Percentiles rank a stretch among this genome's conserved stretches.
phyloP scores from a whole-genome alignment of 352 stramenopile genomes.

The Elongisporangium prolatum region DNA sequence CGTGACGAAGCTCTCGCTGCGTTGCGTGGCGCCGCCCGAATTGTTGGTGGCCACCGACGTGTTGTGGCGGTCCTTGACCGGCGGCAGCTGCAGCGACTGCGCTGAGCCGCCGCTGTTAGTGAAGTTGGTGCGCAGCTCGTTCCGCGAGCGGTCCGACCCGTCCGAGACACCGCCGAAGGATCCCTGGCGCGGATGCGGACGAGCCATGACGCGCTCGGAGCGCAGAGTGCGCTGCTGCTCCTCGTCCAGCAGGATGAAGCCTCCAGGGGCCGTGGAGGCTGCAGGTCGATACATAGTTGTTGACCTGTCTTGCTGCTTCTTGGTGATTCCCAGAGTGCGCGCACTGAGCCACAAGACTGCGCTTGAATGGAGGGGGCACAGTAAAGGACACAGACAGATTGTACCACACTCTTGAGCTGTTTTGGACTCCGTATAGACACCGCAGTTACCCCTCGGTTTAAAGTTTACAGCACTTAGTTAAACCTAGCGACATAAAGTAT shows the following conservation, averaged over 20 bases:
- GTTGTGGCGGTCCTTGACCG: neutral
- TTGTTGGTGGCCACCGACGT: constrained; percentile 7
- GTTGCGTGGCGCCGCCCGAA: constrained; percentile 1
- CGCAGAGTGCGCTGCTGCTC: constrained; percentile 47
- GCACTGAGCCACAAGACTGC: neutral
- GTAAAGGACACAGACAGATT: neutral
- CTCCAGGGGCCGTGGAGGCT: neutral
- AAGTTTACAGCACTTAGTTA: neutral
- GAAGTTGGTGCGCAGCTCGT: constrained; percentile 38
- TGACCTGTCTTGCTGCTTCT: neutral
- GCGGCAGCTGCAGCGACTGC: neutral
- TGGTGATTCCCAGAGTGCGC: neutral
- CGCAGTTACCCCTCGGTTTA: neutral
- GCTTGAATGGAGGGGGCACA: neutral
- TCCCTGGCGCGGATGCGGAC: neutral
- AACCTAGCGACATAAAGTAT: no score
- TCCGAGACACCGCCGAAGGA: neutral
- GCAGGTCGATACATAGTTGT: neutral
- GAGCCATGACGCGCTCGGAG: constrained; percentile 1
- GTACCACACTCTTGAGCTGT: neutral
- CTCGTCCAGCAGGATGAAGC: constrained; percentile 46
- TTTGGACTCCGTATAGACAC: neutral
- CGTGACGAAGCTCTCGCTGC: constrained; percentile 6
- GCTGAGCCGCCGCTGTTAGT: constrained; percentile 10
- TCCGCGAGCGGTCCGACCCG: constrained; percentile 6